Conservation (phyloP, 2,329 filamentous ascomycete genomes). For the Xylaria sp. region DNA sequence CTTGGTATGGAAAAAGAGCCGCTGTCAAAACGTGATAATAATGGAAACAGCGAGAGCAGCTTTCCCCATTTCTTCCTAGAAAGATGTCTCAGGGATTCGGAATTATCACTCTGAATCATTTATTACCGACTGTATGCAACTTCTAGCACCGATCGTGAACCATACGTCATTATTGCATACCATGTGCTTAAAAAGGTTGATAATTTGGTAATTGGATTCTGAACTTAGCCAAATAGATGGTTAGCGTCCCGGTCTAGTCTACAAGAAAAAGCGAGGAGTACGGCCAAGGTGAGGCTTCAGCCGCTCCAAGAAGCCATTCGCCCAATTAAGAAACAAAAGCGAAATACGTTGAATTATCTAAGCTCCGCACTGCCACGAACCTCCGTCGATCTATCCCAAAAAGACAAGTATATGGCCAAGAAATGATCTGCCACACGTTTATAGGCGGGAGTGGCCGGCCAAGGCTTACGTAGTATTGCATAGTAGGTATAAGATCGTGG, state of each 20-base stretch:
- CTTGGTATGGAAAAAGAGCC: too few species aligned
- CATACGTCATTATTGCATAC: neutral
- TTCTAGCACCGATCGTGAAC: neutral
- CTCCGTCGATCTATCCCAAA: constrained; percentile 14
- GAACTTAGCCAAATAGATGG: neutral
- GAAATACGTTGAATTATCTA: constrained; percentile 14
- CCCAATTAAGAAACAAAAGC: constrained; percentile 20
- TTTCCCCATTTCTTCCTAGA: neutral
- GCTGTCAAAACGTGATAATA: neutral
- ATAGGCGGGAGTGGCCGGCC: neutral
- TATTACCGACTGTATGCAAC: neutral
- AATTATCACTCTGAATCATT: constrained; percentile 18
- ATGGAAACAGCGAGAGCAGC: neutral
- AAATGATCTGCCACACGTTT: constrained; percentile 10
- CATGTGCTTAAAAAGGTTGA: neutral
- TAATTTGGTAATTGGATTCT: neutral
- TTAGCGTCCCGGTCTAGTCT: neutral
- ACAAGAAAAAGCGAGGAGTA: constrained; percentile 26
- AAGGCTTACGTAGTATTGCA: neutral
- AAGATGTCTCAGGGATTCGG: neutral
- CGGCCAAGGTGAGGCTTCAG: constrained; percentile 7
- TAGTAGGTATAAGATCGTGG: neutral
- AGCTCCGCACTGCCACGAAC: constrained; percentile 19
- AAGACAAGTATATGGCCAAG: constrained; percentile 29
- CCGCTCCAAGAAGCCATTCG: neutral